Base-by-base conservation (phyloP, 306 rosid species). In the Fragaria nilgerrensis region DNA sequence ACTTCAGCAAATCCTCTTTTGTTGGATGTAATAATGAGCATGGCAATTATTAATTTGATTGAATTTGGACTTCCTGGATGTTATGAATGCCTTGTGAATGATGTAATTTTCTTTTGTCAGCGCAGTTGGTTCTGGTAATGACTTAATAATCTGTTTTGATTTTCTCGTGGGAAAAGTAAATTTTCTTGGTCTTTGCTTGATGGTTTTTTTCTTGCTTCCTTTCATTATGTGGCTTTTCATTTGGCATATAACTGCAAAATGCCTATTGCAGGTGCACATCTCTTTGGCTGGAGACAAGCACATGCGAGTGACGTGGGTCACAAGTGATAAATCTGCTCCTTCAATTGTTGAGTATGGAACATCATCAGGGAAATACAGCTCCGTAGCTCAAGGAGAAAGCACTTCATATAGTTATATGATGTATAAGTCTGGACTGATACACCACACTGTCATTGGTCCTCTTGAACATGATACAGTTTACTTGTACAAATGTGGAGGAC, bases 401-500 rank as follows among this genome's bases (percentile, higher is more conserved):
- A 87, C 96, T 59, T 89, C 96, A 25, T 94, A 94, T 75, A 77
- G 75, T 49, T 92, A 90, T 80, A 4, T 92, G 49, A 19, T 94
- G 3, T 92, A 94, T 70, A 90, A 85, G 68, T 94, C 98, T 7
- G 97, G 98, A 68, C 85, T 84, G 88, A 90, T 94, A 80, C 98
- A 94, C 84, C 98, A 94, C 74, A 78, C 92, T 5, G 92, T 94
- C 58, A 89, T 94, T 44, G 98, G 98, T 1, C 98, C 98, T 56
- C 83, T 94, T 74, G 88, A 92, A 70, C 87, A 84, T 55, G 80
- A 62, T 77, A 89, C 90, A 7, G 84, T 86, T 56, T 94, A 94
- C 82, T 92, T 83, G 73, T 94, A 94, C 80, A 79, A 89, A 45
- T 94, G 98, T 58, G 97, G 98, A 58, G 85, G 93, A 71, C 84